phyloP scores from a whole-genome alignment of 225 moss, liverwort and hornwort species.

The Polytrichum commune region DNA sequence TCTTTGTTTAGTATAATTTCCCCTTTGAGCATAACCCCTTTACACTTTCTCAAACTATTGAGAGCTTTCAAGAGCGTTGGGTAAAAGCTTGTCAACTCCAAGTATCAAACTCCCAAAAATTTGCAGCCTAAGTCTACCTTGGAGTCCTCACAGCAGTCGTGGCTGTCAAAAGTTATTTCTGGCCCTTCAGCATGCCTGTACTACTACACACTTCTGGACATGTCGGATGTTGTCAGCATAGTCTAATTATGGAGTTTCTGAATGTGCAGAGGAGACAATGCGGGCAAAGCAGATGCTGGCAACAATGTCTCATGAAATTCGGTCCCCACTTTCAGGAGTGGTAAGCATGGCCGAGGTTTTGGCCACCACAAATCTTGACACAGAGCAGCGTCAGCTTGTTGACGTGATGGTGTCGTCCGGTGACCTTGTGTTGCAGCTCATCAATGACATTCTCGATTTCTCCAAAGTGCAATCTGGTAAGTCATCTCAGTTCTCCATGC shows the following conservation, averaged over 20 bases:
- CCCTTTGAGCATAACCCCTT: no score
- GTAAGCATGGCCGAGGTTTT: constrained; percentile 8
- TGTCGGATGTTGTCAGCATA: no score
- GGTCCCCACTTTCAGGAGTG: constrained; percentile 9
- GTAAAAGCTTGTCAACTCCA: no score
- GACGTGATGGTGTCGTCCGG: constrained; percentile 1
- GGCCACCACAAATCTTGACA: background rate
- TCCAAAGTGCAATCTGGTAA: constrained; percentile 8
- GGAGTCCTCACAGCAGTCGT: no score
- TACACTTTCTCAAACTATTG: no score
- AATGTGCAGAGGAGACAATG: constrained; percentile 54
- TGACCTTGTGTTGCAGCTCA: constrained; percentile 4
- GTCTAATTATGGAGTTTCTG: background rate
- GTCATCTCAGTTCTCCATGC: background rate
- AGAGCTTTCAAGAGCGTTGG: no score
- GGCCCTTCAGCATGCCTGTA: no score
- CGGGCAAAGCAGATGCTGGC: constrained; percentile 62
- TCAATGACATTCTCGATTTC: constrained; percentile 9
- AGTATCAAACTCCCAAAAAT: no score
- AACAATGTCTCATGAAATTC: constrained; percentile 17
- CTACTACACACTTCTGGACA: no score
- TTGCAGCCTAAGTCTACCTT: no score
- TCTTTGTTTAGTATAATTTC: no score
- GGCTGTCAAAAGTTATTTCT: no score
- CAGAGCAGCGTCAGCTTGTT: background rate